These are phyloP conservation scores for Lobosporangium transversale DNA, from an alignment of 192 early-diverging fungal genomes.

Conservation along the genomic window DNA sequence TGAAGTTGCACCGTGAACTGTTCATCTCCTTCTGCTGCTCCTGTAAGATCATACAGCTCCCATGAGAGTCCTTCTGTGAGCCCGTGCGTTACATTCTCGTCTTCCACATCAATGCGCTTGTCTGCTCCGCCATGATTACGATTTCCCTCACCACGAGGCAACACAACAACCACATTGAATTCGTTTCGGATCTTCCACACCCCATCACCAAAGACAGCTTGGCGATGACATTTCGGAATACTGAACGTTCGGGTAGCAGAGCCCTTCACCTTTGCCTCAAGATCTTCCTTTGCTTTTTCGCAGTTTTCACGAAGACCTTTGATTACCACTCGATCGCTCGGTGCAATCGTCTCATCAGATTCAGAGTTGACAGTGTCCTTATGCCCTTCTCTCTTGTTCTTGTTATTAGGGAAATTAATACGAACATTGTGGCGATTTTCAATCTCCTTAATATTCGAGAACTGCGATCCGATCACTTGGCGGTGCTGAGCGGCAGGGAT, in stretches of 20 bases:
- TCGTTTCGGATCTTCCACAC: slow-evolving; percentile 69
- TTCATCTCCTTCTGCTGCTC: slow-evolving; percentile 21
- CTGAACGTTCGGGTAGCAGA: slow-evolving; percentile 60
- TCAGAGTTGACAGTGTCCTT: slow-evolving; percentile 61
- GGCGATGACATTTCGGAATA: slow-evolving; percentile 62
- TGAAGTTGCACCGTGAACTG: slow-evolving; percentile 45
- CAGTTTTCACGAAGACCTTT: slow-evolving; percentile 42
- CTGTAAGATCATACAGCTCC: slow-evolving; percentile 42
- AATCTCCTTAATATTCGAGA: slow-evolving; percentile 74
- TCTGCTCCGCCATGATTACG: slow-evolving; percentile 18
- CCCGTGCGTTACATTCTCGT: slow-evolving; percentile 38
- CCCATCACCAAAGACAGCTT: slow-evolving; percentile 61
- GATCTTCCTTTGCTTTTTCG: slow-evolving; percentile 53
- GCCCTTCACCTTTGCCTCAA: slow-evolving; percentile 63
- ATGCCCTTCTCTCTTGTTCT: slow-evolving; percentile 62
- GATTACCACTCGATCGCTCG: slow-evolving; percentile 43
- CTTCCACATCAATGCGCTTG: slow-evolving; percentile 59
- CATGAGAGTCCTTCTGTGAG: slow-evolving; percentile 43
- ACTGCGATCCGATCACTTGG: slow-evolving; percentile 83
- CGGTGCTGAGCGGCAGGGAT: slow-evolving; percentile 83
- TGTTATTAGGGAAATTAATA: slow-evolving; percentile 71
- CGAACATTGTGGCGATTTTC: slow-evolving; percentile 72
- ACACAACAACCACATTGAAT: slow-evolving; percentile 68
- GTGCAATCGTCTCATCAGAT: slow-evolving; percentile 29
- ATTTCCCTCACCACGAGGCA: slow-evolving; percentile 24